Evolutionary conservation across 2,329 filamentous ascomycete genomes (phyloP).

Genomic region (Trichothecium roseum): DNA sequence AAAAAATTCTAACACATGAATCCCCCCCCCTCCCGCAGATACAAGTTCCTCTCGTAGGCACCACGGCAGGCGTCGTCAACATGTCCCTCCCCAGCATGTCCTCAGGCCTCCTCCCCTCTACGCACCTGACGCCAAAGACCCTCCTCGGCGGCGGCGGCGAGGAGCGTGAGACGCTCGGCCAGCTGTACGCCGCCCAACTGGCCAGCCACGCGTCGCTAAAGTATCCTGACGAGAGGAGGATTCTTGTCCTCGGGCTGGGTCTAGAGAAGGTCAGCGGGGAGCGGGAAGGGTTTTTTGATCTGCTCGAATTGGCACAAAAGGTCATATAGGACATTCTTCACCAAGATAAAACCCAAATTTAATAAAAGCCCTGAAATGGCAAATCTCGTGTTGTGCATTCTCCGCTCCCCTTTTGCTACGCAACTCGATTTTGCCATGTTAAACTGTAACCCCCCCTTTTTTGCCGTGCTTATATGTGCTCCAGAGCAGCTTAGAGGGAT

Average conservation of each 20-base stretch:
- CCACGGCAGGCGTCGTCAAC: conserved; percentile 53
- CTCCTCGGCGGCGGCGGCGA: conserved; percentile 74
- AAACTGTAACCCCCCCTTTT: too few species aligned
- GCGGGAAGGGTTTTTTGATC: conserved; percentile 51
- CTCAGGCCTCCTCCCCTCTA: conserved; percentile 56
- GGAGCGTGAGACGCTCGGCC: conserved; percentile 72
- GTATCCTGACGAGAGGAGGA: conserved; percentile 53
- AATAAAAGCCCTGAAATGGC: too few species aligned
- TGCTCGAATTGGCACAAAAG: conserved; percentile 52
- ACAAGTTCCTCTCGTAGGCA: conserved; percentile 66
- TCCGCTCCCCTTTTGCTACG: too few species aligned
- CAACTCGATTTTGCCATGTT: too few species aligned
- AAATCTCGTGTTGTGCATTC: too few species aligned
- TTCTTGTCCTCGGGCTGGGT: conserved; percentile 52
- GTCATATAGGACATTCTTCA: conserved; percentile 28
- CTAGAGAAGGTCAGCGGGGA: conserved; percentile 38
- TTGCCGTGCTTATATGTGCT: too few species aligned
- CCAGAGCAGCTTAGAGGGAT: too few species aligned
- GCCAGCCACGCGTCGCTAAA: conserved; percentile 68
- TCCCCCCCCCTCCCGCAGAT: conserved; percentile 41
- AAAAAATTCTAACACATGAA: too few species aligned
- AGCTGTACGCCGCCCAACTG: conserved; percentile 83
- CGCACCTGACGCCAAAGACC: conserved; percentile 76
- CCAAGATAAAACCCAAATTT: too few species aligned
- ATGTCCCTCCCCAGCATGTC: conserved; percentile 39